Conservation (phyloP, 805 yeast genomes). For the Ogataea dorogensis region DNA sequence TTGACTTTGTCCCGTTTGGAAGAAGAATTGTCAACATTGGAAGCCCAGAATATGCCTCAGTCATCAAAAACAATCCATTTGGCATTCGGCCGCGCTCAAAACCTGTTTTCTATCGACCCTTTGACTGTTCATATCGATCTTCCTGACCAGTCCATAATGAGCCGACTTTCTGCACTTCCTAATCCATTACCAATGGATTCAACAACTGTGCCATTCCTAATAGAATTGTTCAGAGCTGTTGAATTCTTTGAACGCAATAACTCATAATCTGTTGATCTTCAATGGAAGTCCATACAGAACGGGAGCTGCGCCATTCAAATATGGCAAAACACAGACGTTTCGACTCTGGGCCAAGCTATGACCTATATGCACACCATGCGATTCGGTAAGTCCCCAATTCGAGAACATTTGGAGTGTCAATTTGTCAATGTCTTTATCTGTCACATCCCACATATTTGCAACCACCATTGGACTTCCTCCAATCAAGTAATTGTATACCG, state of each 20-base stretch:
- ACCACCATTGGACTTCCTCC: slow-evolving; percentile 83
- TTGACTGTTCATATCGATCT: slow-evolving; percentile 3
- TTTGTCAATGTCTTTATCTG: slow-evolving; percentile 90
- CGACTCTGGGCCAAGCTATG: slow-evolving; percentile 64
- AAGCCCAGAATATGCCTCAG: not conserved
- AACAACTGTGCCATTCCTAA: slow-evolving; percentile 1
- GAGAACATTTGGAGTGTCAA: slow-evolving; percentile 63
- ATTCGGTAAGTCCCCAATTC: slow-evolving; percentile 56
- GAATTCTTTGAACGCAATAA: slow-evolving; percentile 7
- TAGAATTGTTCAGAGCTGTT: slow-evolving; percentile 1
- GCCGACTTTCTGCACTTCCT: slow-evolving; percentile 1
- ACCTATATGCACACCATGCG: slow-evolving; percentile 36
- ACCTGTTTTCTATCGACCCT: slow-evolving; percentile 2
- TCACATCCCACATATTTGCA: slow-evolving; percentile 94
- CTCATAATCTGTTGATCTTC: slow-evolving; percentile 17
- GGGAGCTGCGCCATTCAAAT: slow-evolving; percentile 90
- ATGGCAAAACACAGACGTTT: slow-evolving; percentile 63
- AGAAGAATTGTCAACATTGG: slow-evolving; percentile 1
- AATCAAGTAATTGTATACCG: slow-evolving; percentile 67
- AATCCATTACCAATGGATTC: slow-evolving; percentile 6
- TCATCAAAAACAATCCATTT: not conserved
- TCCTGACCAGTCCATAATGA: slow-evolving; percentile 1
- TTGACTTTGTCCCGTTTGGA: slow-evolving; percentile 8
- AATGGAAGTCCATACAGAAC: slow-evolving; percentile 86
- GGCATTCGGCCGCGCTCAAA: not conserved